Evolutionary conservation across 176 grass and related monocot genomes (phyloP), one percentile per base, ranked within the genome.

Genomic region (Eragrostis nindensis): DNA sequence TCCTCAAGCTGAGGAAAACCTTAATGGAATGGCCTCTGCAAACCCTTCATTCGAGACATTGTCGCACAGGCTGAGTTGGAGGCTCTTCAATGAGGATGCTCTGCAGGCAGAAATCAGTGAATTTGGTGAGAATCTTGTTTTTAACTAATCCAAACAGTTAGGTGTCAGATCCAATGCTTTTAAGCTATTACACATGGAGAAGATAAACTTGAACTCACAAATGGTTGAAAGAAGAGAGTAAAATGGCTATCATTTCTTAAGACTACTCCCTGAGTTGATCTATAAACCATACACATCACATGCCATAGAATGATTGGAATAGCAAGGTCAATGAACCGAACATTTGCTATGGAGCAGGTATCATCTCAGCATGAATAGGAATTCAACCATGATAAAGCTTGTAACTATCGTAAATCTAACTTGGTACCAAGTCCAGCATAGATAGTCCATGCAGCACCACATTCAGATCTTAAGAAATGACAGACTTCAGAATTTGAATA

Each of bases 1-100:
- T 92, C 83, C 80, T 86, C 86, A 0, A 92, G 79, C 55, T 62
- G 62, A 68, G 75, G 74, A 56, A 86, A 86, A 25, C 44, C 43
- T 62, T 75, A n/a, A n/a, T n/a, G n/a, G n/a, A 27, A 75, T 63
- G 43, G 83, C 74, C 38, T 83, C 83, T 65, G 60, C 66, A 71
- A 92, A 61, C 24, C 83, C 86, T 86, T 76, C 63, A 67, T 92
- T 73, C 7, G 75, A 71, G 53, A 89, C 65, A 13, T 64, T 11
- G 40, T 61, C 0, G 44, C 86, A 92, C 59, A 82, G 66, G 47
- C 64, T 72, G 62, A 92, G 70, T 27, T 82, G 75, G 78, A 92
- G 90, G 69, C 74, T 80, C 76, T 92, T 92, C 79, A 92, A 86
- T 19, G 24, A 53, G n/a, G 72, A 69, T 7, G 79, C 43, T 70